Evolutionary conservation across 148 eudicot genomes (phyloP).

Genomic region (Nepenthes gracilis): DNA sequence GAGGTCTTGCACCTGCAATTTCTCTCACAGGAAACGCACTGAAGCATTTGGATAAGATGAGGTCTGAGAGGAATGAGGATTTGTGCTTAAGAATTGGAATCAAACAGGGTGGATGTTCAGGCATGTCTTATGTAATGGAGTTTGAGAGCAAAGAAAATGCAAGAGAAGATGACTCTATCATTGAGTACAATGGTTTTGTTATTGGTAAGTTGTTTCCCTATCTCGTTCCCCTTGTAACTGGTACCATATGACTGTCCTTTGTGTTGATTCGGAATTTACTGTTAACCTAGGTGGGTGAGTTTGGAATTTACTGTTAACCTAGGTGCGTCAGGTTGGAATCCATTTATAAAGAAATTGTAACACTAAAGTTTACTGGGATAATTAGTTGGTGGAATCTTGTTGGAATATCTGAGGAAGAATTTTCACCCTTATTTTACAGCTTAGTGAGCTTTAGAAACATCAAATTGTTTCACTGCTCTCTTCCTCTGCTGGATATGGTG

Average conservation of each 20-base stretch:
- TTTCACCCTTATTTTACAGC: too few species aligned
- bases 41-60: slow-evolving; percentile 81
- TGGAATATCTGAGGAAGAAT: too few species aligned
- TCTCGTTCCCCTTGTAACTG: not conserved
- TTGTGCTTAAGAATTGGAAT: slow-evolving; percentile 90
- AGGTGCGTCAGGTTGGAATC: too few species aligned
- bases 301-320: not conserved
- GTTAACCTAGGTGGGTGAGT: too few species aligned
- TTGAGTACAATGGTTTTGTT: slow-evolving; percentile 72
- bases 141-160: slow-evolving; percentile 71
- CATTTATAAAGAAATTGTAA: too few species aligned
- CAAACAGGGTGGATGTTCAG: slow-evolving; percentile 98
- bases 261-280: too few species aligned
- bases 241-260: too few species aligned
- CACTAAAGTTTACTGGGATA: too few species aligned
- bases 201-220: slow-evolving; percentile 46
- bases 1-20: slow-evolving; percentile 72
- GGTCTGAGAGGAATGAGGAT: slow-evolving; percentile 60
- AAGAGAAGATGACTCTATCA: slow-evolving; percentile 72
- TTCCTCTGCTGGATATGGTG: too few species aligned
- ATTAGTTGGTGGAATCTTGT: too few species aligned
- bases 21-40: slow-evolving; percentile 70
- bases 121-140: slow-evolving; percentile 97
- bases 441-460: too few species aligned
- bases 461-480: too few species aligned